phyloP scores from a whole-genome alignment of 2,329 filamentous ascomycete genomes.

The Diplocarpon rosae region DNA sequence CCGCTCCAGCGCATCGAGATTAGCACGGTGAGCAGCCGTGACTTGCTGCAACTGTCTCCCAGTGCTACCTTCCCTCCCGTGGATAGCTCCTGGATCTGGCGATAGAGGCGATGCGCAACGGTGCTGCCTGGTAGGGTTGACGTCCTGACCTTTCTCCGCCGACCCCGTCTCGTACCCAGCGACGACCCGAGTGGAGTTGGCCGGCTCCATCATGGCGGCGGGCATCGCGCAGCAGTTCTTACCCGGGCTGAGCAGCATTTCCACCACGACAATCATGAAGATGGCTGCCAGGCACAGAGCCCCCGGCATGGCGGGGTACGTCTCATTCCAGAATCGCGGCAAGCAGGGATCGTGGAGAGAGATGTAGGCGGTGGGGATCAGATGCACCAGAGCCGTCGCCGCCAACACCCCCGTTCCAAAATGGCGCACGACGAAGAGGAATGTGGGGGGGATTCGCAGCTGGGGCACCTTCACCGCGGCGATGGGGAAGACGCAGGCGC shows the following conservation, averaged over 20 bases:
- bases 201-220: slow-evolving; percentile 1
- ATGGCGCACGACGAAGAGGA: slow-evolving; percentile 2
- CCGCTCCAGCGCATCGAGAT: slow-evolving; percentile 2
- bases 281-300: slow-evolving; percentile 4
- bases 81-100: not conserved
- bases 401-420: slow-evolving; percentile 75
- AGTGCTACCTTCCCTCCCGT: slow-evolving; percentile 2
- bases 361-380: slow-evolving; percentile 49
- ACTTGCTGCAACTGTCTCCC: slow-evolving; percentile 4
- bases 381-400: slow-evolving; percentile 68
- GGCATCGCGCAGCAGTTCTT: slow-evolving; percentile 4
- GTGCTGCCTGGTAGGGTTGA: not conserved
- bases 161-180: not conserved
- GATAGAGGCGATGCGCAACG: not conserved
- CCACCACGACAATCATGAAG: slow-evolving; percentile 2
- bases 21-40: not conserved
- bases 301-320: slow-evolving; percentile 3
- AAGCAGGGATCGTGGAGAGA: slow-evolving; percentile 42
- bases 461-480: not conserved
- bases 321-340: slow-evolving; percentile 3
- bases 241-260: slow-evolving; percentile 3
- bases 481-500: slow-evolving; percentile 3
- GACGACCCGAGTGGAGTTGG: not conserved
- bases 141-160: not conserved
- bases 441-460: not conserved